Percentiles rank a stretch among this genome's conserved stretches.
These are phyloP conservation scores for Nigrospora osmanthi DNA, from an alignment of 2,329 filamentous ascomycete genomes.

Conservation along the genomic window DNA sequence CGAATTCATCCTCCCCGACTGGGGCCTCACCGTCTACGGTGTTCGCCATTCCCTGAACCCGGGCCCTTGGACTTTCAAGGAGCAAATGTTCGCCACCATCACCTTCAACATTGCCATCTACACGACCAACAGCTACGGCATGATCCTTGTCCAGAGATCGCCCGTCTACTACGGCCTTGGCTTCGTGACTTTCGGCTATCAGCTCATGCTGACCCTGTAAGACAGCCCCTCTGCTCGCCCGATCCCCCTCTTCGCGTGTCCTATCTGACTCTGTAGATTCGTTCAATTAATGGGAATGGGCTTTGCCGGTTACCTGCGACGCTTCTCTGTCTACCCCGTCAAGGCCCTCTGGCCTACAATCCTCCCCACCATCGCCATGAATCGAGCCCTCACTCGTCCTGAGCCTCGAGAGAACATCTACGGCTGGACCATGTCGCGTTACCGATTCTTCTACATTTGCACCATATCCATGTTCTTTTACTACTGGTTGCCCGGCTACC, in stretches of 20 bases:
- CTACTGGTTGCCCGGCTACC: slow-evolving; percentile 45
- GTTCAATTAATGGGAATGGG: background rate
- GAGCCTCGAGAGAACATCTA: slow-evolving; percentile 26
- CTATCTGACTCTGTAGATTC: too few relatives aligned
- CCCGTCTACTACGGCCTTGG: slow-evolving; percentile 42
- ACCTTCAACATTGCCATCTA: slow-evolving; percentile 51
- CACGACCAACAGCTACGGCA: slow-evolving; percentile 39
- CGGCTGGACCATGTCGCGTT: slow-evolving; percentile 28
- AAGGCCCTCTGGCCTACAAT: slow-evolving; percentile 42
- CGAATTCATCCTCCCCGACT: slow-evolving; percentile 42
- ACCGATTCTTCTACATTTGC: slow-evolving; percentile 36
- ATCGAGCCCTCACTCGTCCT: slow-evolving; percentile 33
- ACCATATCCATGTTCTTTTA: slow-evolving; percentile 34
- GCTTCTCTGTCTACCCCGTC: slow-evolving; percentile 45
- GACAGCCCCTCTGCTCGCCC: slow-evolving; percentile 19
- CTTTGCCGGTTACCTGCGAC: slow-evolving; percentile 27
- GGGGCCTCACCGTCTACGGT: slow-evolving; percentile 36
- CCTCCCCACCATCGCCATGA: slow-evolving; percentile 38
- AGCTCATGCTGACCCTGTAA: slow-evolving; percentile 31
- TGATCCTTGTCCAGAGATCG: slow-evolving; percentile 41
- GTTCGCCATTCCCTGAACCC: slow-evolving; percentile 23
- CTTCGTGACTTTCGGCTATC: slow-evolving; percentile 40
- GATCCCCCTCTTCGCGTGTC: slow-evolving; percentile 15
- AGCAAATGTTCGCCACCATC: slow-evolving; percentile 51
- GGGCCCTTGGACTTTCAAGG: slow-evolving; percentile 44